Percentiles rank a stretch among this genome's conserved stretches.
These are phyloP conservation scores for Usnea hakonensis DNA, from an alignment of 495 filamentous ascomycete species.

Conservation along the genomic window DNA sequence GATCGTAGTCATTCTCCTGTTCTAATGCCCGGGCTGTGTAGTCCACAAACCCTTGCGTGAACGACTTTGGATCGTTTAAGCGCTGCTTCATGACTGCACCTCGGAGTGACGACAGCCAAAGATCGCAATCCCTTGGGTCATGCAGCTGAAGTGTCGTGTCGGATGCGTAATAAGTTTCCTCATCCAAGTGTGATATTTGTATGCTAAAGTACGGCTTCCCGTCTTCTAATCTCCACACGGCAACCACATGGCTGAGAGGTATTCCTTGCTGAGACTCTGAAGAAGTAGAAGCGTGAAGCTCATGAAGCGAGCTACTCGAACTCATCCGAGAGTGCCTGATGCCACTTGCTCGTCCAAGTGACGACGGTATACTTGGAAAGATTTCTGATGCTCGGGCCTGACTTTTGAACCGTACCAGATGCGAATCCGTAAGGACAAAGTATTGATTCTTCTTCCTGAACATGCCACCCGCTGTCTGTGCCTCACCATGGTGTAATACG, in stretches of 20 bases:
- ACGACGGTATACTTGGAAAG: slow-evolving; percentile 47
- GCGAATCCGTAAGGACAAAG: slow-evolving; percentile 79
- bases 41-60: slow-evolving; percentile 52
- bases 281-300: slow-evolving; percentile 46
- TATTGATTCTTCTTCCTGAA: slow-evolving; percentile 84
- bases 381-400: slow-evolving; percentile 61
- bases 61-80: slow-evolving; percentile 45
- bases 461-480: slow-evolving; percentile 72
- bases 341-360: slow-evolving; percentile 32
- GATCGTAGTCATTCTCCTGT: slow-evolving; percentile 60
- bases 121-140: slow-evolving; percentile 63
- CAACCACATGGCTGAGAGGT: slow-evolving; percentile 65
- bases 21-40: slow-evolving; percentile 62
- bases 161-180: slow-evolving; percentile 53
- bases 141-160: slow-evolving; percentile 61
- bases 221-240: slow-evolving; percentile 73
- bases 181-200: slow-evolving; percentile 71
- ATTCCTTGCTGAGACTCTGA: slow-evolving; percentile 50
- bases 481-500: slow-evolving; percentile 58
- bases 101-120: slow-evolving; percentile 66
- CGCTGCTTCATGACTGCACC: slow-evolving; percentile 50
- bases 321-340: slow-evolving; percentile 43
- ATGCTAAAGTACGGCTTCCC: slow-evolving; percentile 69
- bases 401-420: slow-evolving; percentile 74
- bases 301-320: slow-evolving; percentile 51